Conservation (phyloP, 176 grass and related monocot genomes). For the Phoenix dactylifera region DNA sequence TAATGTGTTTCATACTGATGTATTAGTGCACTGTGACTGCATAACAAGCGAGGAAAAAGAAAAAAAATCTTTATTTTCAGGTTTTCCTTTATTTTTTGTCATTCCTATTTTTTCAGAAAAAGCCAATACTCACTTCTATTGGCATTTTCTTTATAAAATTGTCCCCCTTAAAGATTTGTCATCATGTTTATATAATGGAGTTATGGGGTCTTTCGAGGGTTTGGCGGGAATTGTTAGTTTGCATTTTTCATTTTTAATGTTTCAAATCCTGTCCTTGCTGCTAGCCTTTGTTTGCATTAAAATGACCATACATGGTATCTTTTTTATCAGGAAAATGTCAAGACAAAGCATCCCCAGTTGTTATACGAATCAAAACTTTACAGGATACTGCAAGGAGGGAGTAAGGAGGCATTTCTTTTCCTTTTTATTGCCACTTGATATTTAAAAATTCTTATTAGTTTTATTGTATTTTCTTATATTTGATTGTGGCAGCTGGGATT, state of each 20-base stretch:
- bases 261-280: conserved; percentile 8
- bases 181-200: too few relatives aligned
- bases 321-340: conserved; percentile 82
- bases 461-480: conserved; percentile 24
- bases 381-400: conserved; percentile 90
- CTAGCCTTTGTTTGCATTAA: conserved; percentile 7
- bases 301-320: conserved; percentile 11
- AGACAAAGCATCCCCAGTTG: conserved; percentile 97
- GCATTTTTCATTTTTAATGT: background rate
- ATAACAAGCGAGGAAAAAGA: background rate
- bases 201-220: too few relatives aligned
- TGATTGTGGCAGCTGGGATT: conserved; percentile 72
- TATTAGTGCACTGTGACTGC: background rate
- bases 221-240: background rate
- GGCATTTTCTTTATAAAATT: background rate
- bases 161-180: too few relatives aligned
- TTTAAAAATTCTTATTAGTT: background rate
- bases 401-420: conserved; percentile 31
- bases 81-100: background rate
- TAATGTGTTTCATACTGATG: too few relatives aligned
- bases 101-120: background rate
- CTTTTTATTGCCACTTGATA: conserved; percentile 15
- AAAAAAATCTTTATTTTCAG: background rate
- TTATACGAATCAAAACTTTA: conserved; percentile 98
- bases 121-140: background rate